A percentile compares a stretch with the other conserved stretches of the same genome.
Evolutionary conservation across 495 filamentous ascomycete species (phyloP).

Genomic region (Annulohypoxylon bovei): DNA sequence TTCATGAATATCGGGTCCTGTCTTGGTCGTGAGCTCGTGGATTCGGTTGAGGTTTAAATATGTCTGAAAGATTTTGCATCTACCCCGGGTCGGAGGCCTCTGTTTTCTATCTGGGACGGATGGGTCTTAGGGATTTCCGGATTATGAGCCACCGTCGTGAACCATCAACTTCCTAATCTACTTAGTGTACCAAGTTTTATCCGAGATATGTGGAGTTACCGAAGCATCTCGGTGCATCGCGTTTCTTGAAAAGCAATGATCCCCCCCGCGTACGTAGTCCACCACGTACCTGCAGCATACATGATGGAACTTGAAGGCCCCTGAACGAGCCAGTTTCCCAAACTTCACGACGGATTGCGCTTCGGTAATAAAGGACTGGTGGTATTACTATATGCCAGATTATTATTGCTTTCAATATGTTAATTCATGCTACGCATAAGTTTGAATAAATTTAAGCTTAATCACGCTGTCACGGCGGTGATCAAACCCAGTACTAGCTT

Average conservation of each 20-base stretch:
- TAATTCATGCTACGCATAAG: not conserved
- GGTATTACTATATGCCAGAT: conserved; percentile 1
- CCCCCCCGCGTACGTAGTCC: conserved; percentile 3
- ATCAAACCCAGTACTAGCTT: conserved; percentile 20
- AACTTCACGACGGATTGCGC: not conserved
- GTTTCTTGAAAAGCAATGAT: not conserved
- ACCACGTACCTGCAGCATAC: not conserved
- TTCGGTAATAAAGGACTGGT: not conserved
- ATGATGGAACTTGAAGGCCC: not conserved
- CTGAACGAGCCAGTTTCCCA: not conserved
- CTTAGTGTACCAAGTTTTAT: conserved; percentile 6
- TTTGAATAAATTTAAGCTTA: conserved; percentile 16
- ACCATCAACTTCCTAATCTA: conserved; percentile 11
- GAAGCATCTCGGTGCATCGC: not conserved
- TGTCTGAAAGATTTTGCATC: not conserved
- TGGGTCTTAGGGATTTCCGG: conserved; percentile 21
- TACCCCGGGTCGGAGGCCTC: conserved; percentile 15
- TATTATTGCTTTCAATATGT: not conserved
- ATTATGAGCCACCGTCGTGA: conserved; percentile 15
- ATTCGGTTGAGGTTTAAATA: conserved; percentile 9
- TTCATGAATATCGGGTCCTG: not conserved
- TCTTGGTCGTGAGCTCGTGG: not conserved
- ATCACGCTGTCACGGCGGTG: not conserved
- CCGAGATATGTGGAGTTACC: not conserved
- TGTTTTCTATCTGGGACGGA: conserved; percentile 9